phyloP scores from a whole-genome alignment of 1,139 yeast genomes.

The Scheffersomyces titani region DNA sequence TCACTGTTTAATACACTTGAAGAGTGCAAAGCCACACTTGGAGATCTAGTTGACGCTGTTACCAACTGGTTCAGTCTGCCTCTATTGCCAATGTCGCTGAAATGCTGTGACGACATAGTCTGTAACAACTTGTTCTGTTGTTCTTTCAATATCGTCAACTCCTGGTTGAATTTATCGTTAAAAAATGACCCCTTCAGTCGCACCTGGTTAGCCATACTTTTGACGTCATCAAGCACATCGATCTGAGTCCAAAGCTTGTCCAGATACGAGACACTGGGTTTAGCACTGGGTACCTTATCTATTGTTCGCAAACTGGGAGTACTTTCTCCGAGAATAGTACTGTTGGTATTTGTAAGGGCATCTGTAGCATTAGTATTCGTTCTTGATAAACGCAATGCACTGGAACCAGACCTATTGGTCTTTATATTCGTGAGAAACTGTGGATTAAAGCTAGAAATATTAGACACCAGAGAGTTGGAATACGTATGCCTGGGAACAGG shows the following conservation, averaged over 20 bases:
- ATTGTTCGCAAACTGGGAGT: constrained; percentile 34
- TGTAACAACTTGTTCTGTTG: constrained; percentile 64
- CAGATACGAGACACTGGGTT: constrained; percentile 59
- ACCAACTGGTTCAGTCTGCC: constrained; percentile 4
- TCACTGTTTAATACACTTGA: not conserved
- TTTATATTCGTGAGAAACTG: constrained; percentile 3
- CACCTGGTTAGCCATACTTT: constrained; percentile 60
- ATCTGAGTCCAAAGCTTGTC: constrained; percentile 87
- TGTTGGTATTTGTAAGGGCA: constrained; percentile 6
- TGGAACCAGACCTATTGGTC: constrained; percentile 14
- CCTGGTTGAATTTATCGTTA: constrained; percentile 58
- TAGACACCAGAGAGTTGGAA: constrained; percentile 10
- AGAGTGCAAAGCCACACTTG: not conserved
- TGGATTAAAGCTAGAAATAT: constrained; percentile 4
- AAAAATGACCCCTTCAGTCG: constrained; percentile 58
- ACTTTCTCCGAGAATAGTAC: constrained; percentile 13
- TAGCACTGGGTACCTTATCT: constrained; percentile 49
- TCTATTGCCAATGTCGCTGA: constrained; percentile 10
- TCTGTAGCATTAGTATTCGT: constrained; percentile 28
- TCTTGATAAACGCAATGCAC: constrained; percentile 23
- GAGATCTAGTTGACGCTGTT: not conserved
- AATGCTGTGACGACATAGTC: constrained; percentile 50
- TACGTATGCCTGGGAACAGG: constrained; percentile 13
- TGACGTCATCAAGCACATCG: constrained; percentile 82
- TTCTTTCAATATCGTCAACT: constrained; percentile 54